Evolutionary conservation across 306 rosid genomes (phyloP), one percentile per base, ranked within the genome.

Genomic region (Dryas drummondii): DNA sequence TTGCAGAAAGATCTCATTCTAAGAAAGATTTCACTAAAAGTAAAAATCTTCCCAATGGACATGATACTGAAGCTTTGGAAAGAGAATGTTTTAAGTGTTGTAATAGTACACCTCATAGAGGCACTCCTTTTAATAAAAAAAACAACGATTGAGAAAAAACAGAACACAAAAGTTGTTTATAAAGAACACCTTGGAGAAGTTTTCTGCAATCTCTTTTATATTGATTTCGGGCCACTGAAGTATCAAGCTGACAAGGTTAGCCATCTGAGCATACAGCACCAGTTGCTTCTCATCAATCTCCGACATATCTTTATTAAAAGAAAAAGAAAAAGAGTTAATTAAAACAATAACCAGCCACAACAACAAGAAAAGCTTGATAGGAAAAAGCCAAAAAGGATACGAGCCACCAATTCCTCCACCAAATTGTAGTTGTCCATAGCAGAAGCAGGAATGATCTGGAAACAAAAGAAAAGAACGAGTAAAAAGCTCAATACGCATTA

Each of bases 241-340:
- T 78, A 91, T 91, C 57, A 76, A 67, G 70, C 84, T 82, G 76
- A 94, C 97, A 78, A 94, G 94, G 85, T 89, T 94, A 72, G 93
- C 97, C 97, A 91, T 94, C 84, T 91, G 98, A 66, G 94, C 96
- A 59, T 90, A 94, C 75, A 91, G 80, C 82, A 91, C 85, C 76
- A 91, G 77, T 82, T 78, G 97, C 83, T 83, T 85, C 88, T 91
- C 89, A 56, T 80, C 88, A 74, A 91, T 85, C 57, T 82, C 89
- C 60, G 93, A 81, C 85, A 91, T 86, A 81, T 91, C 98, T 94
- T 78, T 32, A 74, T 63, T 71, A 68, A 45, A 51, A 70, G 64
- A 71, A 81, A 76, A 85, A 74, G 80, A 74, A 74, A 49, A 61
- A 52, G 68, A 66, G 82, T 80, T 86, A 81, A 75, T 77, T 32